Percentiles rank a stretch among this genome's conserved stretches.
Conservation (phyloP, 768 basidiomycete species). For the Gymnopilus dilepis region DNA sequence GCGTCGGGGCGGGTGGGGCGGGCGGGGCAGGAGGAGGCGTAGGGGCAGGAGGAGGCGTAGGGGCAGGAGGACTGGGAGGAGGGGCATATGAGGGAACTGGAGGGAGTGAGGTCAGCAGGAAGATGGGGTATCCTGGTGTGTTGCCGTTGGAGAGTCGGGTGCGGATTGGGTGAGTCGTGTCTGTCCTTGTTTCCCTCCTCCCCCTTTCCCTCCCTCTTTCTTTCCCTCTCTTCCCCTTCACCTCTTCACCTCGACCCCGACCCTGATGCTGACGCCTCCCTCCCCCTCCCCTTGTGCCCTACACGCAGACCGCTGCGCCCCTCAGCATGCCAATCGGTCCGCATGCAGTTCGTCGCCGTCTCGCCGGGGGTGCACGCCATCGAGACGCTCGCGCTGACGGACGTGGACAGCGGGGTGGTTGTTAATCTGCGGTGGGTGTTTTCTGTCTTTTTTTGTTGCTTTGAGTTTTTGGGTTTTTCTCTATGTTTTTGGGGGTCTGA, state of each 20-base stretch:
- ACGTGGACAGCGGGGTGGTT: constrained; percentile 76
- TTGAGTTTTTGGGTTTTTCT: no score
- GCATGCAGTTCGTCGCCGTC: constrained; percentile 85
- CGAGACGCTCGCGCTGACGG: constrained; percentile 72
- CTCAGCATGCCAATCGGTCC: constrained; percentile 82
- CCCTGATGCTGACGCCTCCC: no score
- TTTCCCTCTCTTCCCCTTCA: no score
- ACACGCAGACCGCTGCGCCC: constrained; percentile 86
- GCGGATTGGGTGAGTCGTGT: constrained; percentile 74
- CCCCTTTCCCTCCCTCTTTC: no score
- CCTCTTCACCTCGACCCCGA: no score
- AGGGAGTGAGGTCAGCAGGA: constrained; percentile 37
- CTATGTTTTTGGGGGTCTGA: background rate
- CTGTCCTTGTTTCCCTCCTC: no score
- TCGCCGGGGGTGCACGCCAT: constrained; percentile 81
- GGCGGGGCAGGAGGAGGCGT: no score
- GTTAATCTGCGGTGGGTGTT: constrained; percentile 69
- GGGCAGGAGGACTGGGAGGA: constrained; percentile 39
- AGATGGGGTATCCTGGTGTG: constrained; percentile 62
- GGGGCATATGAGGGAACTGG: constrained; percentile 32
- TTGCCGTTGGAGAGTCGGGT: constrained; percentile 80
- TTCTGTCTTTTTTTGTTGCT: no score
- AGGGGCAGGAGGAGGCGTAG: constrained; percentile 52
- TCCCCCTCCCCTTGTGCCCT: no score
- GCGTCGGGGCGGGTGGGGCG: no score